Base-by-base conservation (phyloP, 257 asterid species). In the Rhazya stricta region DNA sequence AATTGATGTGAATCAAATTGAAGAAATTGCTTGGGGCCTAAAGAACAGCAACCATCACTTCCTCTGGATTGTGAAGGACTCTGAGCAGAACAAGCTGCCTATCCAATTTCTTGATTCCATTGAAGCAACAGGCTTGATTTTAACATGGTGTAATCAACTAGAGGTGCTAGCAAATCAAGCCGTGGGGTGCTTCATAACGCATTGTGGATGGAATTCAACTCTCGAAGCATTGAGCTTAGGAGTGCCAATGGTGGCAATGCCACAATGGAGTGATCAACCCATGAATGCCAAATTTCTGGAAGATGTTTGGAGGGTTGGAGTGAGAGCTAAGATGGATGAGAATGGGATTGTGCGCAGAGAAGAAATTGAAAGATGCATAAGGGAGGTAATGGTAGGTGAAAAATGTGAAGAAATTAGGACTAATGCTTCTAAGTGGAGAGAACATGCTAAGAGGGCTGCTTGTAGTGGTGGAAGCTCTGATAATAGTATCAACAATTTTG, bases 391-490 rank as follows among this genome's bases (percentile, higher is more conserved):
- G 57, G n/a, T 9, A 21, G 77, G 69, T 57, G 80, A 75, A 15
- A 76, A 75, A 45, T 48, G 69, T 37, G 68, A 56, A 27, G 69
- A 58, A 73, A 16, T 57, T 57, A 73, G 48, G 29, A 18, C 8
- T 7, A 73, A 73, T 73, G 69, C 42, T 41, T 37, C 41, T 10
- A 73, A 37, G 42, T 54, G 66, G 76, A 41, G 29, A 42, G 43
- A 73, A 1, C 25, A 39, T 27, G 76, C 69, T 27, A 57, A 56
- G 27, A 58, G 41, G 43, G 76, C 76, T 29, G 72, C 74, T 63
- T 80, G 83, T 79, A 84, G 76, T 79, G 86, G 88, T 23, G 96
- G 96, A 7, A 86, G 86, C 79, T 89, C 96, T 0, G 92, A 91
- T 48, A 80, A 51, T 65, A 27, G 73, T 1, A 84, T 89, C 1